Base-by-base conservation (phyloP, 169 alveolate genomes). In the Plasmodium vinckei region DNA sequence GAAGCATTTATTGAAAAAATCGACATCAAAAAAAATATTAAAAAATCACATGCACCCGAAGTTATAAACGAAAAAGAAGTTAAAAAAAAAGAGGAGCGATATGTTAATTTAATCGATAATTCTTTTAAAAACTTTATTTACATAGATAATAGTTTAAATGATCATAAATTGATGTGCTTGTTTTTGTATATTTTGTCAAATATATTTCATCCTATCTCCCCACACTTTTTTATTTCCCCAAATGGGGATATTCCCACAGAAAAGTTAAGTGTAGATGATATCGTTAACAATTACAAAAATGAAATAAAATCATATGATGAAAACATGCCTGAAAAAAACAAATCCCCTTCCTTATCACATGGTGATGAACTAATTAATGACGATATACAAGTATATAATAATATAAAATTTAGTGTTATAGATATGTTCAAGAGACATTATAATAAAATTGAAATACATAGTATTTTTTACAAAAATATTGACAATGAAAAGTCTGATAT, bases 1-100 rank as follows among this genome's bases (percentile, higher is more conserved):
- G 90, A 82, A 61, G 33, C 79, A 59, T 82, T 82, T 59, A 64
- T 70, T 33, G 84, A 82, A 61, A 82, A 82, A 68, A 82, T 82
- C 44, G 56, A 82, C 33, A 67, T 82, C 39, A 70, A 70, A 60
- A 82, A 82, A 56, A 84, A 51, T 46, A 82, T 82, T n/a, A 82
- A 82, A 53, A 82, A 68, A 68, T 54, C 72, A 5, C 69, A 82
- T 25, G 19, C 84, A 39, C 77, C 90, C 33, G 90, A 82, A 67
- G 56, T 67, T 21, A 68, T 61, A n/a, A 82, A 54, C 59, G 90
- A 82, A 67, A 82, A 68, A 27, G 90, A 82, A 67, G 39, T 51
- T 12, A 69, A 65, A 67, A 82, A 82, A 67, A 82, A 82, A 33
- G 69, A 68, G 54, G 86, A 57, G 56, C 39, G 72, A 56, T 82